A percentile compares a stretch with the other conserved stretches of the same genome.
Evolutionary conservation across 352 stramenopile genomes (phyloP).

Genomic region (Globisporangium nunn): DNA sequence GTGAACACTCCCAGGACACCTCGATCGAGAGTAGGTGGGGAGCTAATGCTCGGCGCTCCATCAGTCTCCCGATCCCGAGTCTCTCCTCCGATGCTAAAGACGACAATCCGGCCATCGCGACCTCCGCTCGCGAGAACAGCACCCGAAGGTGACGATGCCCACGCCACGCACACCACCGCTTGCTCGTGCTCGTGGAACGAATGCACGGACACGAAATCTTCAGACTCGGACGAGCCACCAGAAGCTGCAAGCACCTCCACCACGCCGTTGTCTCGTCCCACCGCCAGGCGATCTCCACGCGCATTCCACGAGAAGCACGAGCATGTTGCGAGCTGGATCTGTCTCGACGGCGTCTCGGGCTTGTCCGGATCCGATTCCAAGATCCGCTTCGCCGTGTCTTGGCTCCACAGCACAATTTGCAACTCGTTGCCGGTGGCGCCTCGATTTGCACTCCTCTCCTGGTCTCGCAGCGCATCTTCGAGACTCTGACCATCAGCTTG

Average conservation of each 20-base stretch:
- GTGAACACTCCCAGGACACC: slow-evolving; percentile 19
- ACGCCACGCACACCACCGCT: slow-evolving; percentile 29
- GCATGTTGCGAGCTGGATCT: slow-evolving; percentile 15
- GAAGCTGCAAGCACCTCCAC: slow-evolving; percentile 27
- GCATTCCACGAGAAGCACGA: slow-evolving; percentile 24
- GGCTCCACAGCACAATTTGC: slow-evolving; percentile 40
- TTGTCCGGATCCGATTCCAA: slow-evolving; percentile 34
- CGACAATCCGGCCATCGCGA: slow-evolving; percentile 43
- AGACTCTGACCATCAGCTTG: slow-evolving; percentile 38
- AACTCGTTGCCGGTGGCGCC: background rate
- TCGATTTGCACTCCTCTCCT: slow-evolving; percentile 8
- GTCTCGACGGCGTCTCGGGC: slow-evolving; percentile 18
- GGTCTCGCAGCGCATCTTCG: slow-evolving; percentile 35
- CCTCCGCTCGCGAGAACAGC: slow-evolving; percentile 36
- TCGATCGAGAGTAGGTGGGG: slow-evolving; percentile 1
- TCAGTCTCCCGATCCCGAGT: background rate
- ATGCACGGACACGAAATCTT: slow-evolving; percentile 5
- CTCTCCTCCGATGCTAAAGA: slow-evolving; percentile 23
- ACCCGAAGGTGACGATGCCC: slow-evolving; percentile 13
- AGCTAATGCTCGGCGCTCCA: background rate
- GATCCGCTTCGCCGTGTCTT: slow-evolving; percentile 20
- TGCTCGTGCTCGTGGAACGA: slow-evolving; percentile 56
- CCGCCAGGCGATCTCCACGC: slow-evolving; percentile 18
- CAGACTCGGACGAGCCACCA: background rate
- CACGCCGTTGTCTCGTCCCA: slow-evolving; percentile 36